A percentile compares a stretch with the other conserved stretches of the same genome.
Conservation (phyloP, 2,329 filamentous ascomycete species). For the Aphanocladium album region DNA sequence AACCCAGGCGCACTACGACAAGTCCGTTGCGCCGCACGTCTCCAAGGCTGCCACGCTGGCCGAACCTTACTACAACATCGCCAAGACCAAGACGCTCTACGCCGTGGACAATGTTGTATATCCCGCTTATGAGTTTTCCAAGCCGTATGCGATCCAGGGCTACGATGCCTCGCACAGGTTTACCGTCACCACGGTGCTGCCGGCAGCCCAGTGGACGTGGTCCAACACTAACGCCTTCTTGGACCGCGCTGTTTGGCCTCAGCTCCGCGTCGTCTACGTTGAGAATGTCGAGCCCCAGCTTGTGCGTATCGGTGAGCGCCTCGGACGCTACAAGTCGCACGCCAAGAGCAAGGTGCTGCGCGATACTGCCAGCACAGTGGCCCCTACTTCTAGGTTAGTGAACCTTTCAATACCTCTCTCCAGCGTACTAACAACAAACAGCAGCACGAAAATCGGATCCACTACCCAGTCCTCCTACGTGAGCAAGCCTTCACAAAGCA, state of each 20-base stretch:
- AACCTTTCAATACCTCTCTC: not conserved
- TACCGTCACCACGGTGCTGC: constrained; percentile 63
- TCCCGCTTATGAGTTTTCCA: constrained; percentile 68
- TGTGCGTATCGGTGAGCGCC: constrained; percentile 81
- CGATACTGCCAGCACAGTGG: not conserved
- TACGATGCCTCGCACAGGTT: constrained; percentile 65
- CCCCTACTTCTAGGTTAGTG: constrained; percentile 17
- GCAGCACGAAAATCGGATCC: not conserved
- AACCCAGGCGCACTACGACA: constrained; percentile 62
- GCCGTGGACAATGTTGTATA: constrained; percentile 68
- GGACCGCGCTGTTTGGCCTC: constrained; percentile 74
- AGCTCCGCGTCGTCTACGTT: constrained; percentile 71
- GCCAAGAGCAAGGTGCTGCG: constrained; percentile 23
- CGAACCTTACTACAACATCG: constrained; percentile 68
- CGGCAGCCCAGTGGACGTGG: constrained; percentile 66
- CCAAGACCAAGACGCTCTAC: constrained; percentile 57
- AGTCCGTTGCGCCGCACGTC: constrained; percentile 69
- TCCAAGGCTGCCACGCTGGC: constrained; percentile 52
- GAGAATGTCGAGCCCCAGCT: constrained; percentile 96
- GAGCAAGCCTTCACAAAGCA: constrained; percentile 29
- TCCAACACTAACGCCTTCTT: constrained; percentile 66
- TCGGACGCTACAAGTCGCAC: constrained; percentile 64
- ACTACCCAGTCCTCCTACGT: constrained; percentile 25
- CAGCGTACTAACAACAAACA: not conserved
- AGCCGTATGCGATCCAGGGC: constrained; percentile 66